These are phyloP conservation scores for Chenopodium quinoa DNA, from an alignment of 148 eudicot species.

Conservation along the genomic window DNA sequence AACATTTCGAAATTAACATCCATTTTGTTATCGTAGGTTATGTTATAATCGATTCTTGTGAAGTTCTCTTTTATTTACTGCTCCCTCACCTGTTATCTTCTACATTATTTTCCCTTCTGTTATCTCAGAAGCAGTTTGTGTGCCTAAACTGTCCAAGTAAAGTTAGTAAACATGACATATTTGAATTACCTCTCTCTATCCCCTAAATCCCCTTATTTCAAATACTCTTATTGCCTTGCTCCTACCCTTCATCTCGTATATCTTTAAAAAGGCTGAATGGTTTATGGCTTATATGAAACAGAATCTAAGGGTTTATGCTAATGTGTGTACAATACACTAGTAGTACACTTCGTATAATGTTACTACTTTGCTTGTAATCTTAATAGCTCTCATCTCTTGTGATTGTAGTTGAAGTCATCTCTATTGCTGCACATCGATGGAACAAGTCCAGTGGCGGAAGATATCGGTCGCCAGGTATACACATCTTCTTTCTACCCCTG, in stretches of 20 bases:
- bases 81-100: neutral
- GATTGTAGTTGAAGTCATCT: constrained; percentile 76
- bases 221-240: neutral
- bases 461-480: constrained; percentile 92
- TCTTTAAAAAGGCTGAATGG: neutral
- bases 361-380: neutral
- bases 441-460: constrained; percentile 87
- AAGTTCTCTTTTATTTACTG: neutral
- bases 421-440: constrained; percentile 89
- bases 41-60: neutral
- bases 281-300: neutral
- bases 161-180: neutral
- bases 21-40: no score
- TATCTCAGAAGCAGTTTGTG: neutral
- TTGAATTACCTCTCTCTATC: neutral
- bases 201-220: neutral
- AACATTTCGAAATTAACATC: no score
- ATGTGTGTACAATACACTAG: neutral
- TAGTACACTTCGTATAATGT: neutral
- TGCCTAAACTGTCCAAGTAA: neutral
- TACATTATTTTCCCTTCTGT: neutral
- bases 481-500: neutral
- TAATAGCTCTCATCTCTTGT: constrained; percentile 5
- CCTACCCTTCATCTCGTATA: neutral
- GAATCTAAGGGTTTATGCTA: neutral